Base-by-base conservation (phyloP, 2,329 filamentous ascomycete species). In the Ceratocystiopsis brevicomis region DNA sequence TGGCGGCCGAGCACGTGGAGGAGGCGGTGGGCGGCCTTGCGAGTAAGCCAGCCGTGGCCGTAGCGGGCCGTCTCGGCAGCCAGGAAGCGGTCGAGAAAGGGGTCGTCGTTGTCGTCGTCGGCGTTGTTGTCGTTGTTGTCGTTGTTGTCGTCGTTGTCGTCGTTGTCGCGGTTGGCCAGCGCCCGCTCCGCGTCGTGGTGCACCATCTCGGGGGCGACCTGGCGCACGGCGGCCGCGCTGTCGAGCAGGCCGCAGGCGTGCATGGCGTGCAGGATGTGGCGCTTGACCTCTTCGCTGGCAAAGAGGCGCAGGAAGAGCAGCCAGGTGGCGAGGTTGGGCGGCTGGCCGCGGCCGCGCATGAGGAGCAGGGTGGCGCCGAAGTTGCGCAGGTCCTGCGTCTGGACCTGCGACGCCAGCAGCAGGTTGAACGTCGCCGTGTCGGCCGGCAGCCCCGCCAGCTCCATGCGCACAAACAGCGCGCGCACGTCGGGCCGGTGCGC, bases 281-380 rank as follows among this genome's bases (percentile, higher is more conserved):
- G 60, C 42, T 61, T 59, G 41, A 66, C 62, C n/a, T 71, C 66
- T 52, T 78, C 74, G 12, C 68, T 69, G 54, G 73, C 69, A 45
- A 80, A 69, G 38, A 71, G 57, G n/a, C 58, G 54, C 16, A 72
- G 54, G 45, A 70, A 67, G 4, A 65, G 56, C 3, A 64, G 49
- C 68, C 68, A 72, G 0, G 68, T 70, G 15, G 54, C 53, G 3
- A 63, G 52, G 40, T 68, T 63, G 4, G 67, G 65, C 25, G 49
- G 47, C 38, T 61, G 57, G 40, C 58, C 61, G 13, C 56, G 55
- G 8, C 48, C 43, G 19, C 56, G 46, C 67, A 72, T 70, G 45
- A 58, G 54, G 15, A 53, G 49, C 15, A 70, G 50, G 1, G 60
- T 55, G 4, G 49, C 49, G 44, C 61, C 53, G 51, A 71, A 71